Percentiles rank a stretch among this genome's conserved stretches.
phyloP scores from a whole-genome alignment of 2,329 filamentous ascomycete genomes.

The Paracoccidioides lutzii region DNA sequence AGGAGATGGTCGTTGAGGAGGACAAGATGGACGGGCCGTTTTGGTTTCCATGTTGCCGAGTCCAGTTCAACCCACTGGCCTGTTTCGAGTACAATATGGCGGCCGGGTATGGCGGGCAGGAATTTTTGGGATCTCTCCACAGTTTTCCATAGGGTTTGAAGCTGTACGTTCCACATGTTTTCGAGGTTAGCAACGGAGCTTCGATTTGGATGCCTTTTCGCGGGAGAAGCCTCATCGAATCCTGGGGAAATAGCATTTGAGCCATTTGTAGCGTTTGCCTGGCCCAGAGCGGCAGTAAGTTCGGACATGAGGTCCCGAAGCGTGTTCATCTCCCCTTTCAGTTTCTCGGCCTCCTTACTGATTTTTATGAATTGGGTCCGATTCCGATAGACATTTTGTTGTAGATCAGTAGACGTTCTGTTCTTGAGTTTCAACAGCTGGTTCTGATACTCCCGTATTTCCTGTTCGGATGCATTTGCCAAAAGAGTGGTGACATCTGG shows the following conservation, averaged over 20 bases:
- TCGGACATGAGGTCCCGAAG: conserved; percentile 86
- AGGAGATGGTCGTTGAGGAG: conserved; percentile 89
- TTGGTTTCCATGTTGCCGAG: conserved; percentile 91
- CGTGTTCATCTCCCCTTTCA: conserved; percentile 90
- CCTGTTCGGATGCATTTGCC: conserved; percentile 73
- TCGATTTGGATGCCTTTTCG: conserved; percentile 57
- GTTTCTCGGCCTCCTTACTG: conserved; percentile 95
- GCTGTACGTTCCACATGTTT: conserved; percentile 53
- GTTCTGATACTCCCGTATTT: conserved; percentile 70
- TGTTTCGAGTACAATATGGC: conserved; percentile 87
- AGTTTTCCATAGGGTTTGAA: conserved; percentile 81
- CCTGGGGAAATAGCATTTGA: conserved; percentile 42
- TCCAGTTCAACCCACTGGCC: conserved; percentile 92
- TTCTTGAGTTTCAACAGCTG: conserved; percentile 64
- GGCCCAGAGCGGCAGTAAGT: conserved; percentile 56
- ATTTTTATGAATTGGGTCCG: conserved; percentile 98
- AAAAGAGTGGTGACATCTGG: conserved; percentile 48
- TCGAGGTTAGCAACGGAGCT: conserved; percentile 72
- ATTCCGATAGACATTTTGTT: conserved; percentile 94
- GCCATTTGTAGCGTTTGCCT: conserved; percentile 35
- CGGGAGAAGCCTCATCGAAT: conserved; percentile 37
- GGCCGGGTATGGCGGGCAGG: conserved; percentile 74
- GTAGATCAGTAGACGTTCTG: conserved; percentile 68
- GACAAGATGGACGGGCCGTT: conserved; percentile 79
- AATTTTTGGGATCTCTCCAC: conserved; percentile 99